Conservation (phyloP, 2,329 filamentous ascomycete species). For the Acrocalymma vagum region DNA sequence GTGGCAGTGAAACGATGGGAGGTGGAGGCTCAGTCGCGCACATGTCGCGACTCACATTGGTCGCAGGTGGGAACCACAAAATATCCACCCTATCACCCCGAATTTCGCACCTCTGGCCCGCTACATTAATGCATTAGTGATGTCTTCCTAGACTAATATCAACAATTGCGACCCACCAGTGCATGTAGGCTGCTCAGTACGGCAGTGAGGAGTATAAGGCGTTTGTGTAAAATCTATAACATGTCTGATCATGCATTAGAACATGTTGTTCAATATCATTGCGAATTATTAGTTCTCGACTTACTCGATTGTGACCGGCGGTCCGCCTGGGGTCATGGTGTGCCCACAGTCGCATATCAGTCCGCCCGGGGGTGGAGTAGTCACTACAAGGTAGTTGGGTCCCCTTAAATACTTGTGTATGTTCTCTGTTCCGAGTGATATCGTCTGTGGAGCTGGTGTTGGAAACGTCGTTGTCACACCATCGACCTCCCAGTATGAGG, state of each 20-base stretch:
- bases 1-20: slow-evolving; percentile 14
- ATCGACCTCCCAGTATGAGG: slow-evolving; percentile 15
- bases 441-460: slow-evolving; percentile 10
- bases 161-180: too few relatives aligned
- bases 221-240: slow-evolving; percentile 18
- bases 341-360: slow-evolving; percentile 16
- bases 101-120: slow-evolving; percentile 18
- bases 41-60: slow-evolving; percentile 22
- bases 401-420: slow-evolving; percentile 8
- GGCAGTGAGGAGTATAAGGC: slow-evolving; percentile 24
- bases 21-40: slow-evolving; percentile 18
- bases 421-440: slow-evolving; percentile 20
- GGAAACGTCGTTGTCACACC: slow-evolving; percentile 22
- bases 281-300: not conserved
- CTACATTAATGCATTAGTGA: too few relatives aligned
- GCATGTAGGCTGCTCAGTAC: slow-evolving; percentile 23
- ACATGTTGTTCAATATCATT: not conserved
- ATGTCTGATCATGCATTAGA: slow-evolving; percentile 9
- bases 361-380: slow-evolving; percentile 18
- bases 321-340: slow-evolving; percentile 19
- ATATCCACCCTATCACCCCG: slow-evolving; percentile 20
- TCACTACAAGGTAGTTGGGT: slow-evolving; percentile 15
- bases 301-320: slow-evolving; percentile 18
- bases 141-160: too few relatives aligned
- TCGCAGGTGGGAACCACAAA: slow-evolving; percentile 24